Conservation (phyloP, 306 rosid species). For the Glycine tomentella region DNA sequence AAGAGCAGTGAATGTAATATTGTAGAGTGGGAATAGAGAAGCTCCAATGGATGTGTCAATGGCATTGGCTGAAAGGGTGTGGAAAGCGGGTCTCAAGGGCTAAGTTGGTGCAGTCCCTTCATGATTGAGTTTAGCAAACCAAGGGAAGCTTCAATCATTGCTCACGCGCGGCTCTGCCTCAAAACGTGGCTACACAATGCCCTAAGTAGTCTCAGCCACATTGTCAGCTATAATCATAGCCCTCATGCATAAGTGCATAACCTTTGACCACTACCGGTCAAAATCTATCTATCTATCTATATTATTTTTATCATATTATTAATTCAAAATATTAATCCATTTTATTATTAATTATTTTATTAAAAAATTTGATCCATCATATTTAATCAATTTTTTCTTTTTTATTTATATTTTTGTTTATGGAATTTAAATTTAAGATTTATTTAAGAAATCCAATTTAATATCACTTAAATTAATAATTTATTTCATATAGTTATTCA, state of each 20-base stretch:
- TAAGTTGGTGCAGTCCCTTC: slow-evolving; percentile 1
- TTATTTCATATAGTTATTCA: too few species aligned
- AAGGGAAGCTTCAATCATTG: slow-evolving; percentile 66
- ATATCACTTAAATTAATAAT: too few species aligned
- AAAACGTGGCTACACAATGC: slow-evolving; percentile 64
- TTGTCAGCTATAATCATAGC: slow-evolving; percentile 55
- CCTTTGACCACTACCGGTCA: slow-evolving; percentile 78
- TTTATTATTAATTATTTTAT: too few species aligned
- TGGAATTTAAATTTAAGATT: too few species aligned
- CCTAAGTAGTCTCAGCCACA: slow-evolving; percentile 42
- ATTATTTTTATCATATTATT: too few species aligned
- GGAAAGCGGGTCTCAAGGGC: background rate
- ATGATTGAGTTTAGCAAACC: slow-evolving; percentile 60
- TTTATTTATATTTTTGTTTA: too few species aligned
- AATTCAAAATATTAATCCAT: too few species aligned
- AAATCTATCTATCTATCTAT: too few species aligned
- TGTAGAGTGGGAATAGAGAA: slow-evolving; percentile 23
- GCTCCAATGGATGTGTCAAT: background rate
- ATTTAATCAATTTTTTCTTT: too few species aligned
- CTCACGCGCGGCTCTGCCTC: slow-evolving; percentile 70
- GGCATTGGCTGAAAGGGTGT: background rate
- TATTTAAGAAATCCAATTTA: too few species aligned
- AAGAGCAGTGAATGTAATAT: background rate
- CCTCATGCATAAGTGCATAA: slow-evolving; percentile 18
- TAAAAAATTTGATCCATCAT: too few species aligned